Evolutionary conservation across 1,284 basidiomycete species (phyloP).

Genomic region (Pseudomicrostroma phylloplanum): DNA sequence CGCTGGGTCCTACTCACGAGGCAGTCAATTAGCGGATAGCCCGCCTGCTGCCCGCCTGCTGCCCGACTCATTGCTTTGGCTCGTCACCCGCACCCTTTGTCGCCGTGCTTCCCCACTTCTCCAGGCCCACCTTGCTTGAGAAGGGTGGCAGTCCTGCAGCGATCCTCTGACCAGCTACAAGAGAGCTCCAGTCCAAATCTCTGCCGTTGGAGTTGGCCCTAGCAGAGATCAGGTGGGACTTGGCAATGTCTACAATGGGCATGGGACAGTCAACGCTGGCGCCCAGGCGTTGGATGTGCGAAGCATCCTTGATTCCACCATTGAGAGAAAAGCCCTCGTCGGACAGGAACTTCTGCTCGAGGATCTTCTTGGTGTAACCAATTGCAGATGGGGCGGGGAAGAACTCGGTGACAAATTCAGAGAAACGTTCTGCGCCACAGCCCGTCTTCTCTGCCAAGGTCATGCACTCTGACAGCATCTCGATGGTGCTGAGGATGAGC

Average conservation of each 20-base stretch:
- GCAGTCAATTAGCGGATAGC: too few species aligned
- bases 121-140: not conserved
- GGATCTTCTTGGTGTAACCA: constrained; percentile 33
- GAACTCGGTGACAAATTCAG: constrained; percentile 36
- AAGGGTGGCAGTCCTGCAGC: constrained; percentile 65
- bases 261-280: constrained; percentile 67
- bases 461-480: constrained; percentile 71
- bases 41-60: too few species aligned
- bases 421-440: constrained; percentile 62
- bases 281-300: constrained; percentile 54
- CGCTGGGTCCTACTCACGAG: too few species aligned
- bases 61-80: too few species aligned
- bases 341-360: constrained; percentile 8
- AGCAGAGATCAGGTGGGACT: constrained; percentile 71
- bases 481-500: constrained; percentile 55
- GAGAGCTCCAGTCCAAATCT: constrained; percentile 65
- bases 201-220: constrained; percentile 60
- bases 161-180: constrained; percentile 64
- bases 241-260: constrained; percentile 70
- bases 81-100: too few species aligned
- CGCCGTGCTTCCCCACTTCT: too few species aligned
- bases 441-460: constrained; percentile 80
- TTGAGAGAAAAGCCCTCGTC: constrained; percentile 70
- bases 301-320: constrained; percentile 58
- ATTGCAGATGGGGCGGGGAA: constrained; percentile 36